These are phyloP conservation scores for Neodidymelliopsis sp. DNA, from an alignment of 2,329 filamentous ascomycete species.

Conservation along the genomic window DNA sequence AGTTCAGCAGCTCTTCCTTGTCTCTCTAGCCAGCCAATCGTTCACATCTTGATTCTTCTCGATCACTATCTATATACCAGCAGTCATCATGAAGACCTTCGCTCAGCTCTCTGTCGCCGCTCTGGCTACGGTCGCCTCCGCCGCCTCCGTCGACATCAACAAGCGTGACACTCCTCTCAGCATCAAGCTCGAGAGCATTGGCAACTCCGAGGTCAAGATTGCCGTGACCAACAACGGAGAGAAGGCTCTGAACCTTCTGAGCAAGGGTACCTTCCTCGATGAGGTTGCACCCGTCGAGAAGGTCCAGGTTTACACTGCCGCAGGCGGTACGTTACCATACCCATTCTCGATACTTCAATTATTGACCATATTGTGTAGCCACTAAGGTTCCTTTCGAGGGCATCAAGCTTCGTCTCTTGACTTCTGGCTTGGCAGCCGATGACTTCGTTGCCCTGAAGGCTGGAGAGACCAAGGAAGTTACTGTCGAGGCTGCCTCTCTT, in stretches of 20 bases:
- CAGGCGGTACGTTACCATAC: constrained; percentile 47
- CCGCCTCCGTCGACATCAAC: constrained; percentile 37
- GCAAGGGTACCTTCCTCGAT: constrained; percentile 63
- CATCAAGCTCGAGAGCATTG: constrained; percentile 56
- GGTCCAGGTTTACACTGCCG: constrained; percentile 58
- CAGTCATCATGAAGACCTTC: constrained; percentile 39
- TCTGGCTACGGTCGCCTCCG: constrained; percentile 37
- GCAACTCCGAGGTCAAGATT: constrained; percentile 63
- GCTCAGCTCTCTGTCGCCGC: constrained; percentile 37
- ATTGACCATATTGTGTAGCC: constrained; percentile 40
- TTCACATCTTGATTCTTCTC: constrained; percentile 9
- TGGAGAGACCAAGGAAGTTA: constrained; percentile 59
- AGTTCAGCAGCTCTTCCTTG: constrained; percentile 27
- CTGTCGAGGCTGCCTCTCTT: constrained; percentile 64
- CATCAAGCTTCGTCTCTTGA: constrained; percentile 60
- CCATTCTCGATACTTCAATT: background rate
- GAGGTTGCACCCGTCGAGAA: constrained; percentile 60
- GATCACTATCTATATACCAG: constrained; percentile 14
- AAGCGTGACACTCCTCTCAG: constrained; percentile 47
- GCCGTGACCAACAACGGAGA: constrained; percentile 62
- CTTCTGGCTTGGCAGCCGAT: constrained; percentile 54
- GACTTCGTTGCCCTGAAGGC: constrained; percentile 60
- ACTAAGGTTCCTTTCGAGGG: constrained; percentile 60
- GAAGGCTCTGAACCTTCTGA: constrained; percentile 60
- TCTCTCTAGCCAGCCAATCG: constrained; percentile 15